Conservation (phyloP, 495 filamentous ascomycete species). For the Cudoniella acicularis region DNA sequence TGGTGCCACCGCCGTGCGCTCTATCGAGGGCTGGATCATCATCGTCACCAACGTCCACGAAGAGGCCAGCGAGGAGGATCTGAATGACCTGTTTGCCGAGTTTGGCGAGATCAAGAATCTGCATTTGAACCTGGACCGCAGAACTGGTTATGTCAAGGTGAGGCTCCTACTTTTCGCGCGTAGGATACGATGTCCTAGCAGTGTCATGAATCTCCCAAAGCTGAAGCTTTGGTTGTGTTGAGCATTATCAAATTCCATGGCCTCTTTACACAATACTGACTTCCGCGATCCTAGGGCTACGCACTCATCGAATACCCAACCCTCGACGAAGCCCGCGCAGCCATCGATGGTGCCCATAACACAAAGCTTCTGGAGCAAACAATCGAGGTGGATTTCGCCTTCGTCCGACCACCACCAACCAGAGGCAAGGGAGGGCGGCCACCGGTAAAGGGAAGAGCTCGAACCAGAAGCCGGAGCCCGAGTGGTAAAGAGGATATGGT, state of each 20-base stretch:
- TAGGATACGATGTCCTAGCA: background rate
- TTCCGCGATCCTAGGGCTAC: constrained; percentile 70
- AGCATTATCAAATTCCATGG: no score
- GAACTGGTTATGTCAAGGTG: constrained; percentile 98
- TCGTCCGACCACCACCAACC: constrained; percentile 83
- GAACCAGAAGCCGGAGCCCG: constrained; percentile 26
- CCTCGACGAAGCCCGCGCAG: constrained; percentile 76
- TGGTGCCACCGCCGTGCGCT: constrained; percentile 88
- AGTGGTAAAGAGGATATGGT: constrained; percentile 17
- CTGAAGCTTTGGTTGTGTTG: background rate
- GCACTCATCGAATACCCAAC: constrained; percentile 92
- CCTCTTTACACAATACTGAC: no score
- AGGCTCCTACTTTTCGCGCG: constrained; percentile 13
- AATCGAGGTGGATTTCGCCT: constrained; percentile 89
- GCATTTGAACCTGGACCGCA: constrained; percentile 88
- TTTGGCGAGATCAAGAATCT: constrained; percentile 98
- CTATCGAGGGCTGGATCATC: constrained; percentile 98
- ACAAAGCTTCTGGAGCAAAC: constrained; percentile 90
- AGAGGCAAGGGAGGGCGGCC: constrained; percentile 28
- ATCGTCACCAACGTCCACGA: constrained; percentile 97
- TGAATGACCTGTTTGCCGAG: constrained; percentile 92
- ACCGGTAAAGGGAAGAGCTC: constrained; percentile 25
- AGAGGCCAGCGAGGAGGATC: constrained; percentile 92
- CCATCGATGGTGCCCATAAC: constrained; percentile 78
- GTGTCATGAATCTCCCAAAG: no score